Evolutionary conservation across 139 green algal species (phyloP).

Genomic region (Chlamydomonas sp.): DNA sequence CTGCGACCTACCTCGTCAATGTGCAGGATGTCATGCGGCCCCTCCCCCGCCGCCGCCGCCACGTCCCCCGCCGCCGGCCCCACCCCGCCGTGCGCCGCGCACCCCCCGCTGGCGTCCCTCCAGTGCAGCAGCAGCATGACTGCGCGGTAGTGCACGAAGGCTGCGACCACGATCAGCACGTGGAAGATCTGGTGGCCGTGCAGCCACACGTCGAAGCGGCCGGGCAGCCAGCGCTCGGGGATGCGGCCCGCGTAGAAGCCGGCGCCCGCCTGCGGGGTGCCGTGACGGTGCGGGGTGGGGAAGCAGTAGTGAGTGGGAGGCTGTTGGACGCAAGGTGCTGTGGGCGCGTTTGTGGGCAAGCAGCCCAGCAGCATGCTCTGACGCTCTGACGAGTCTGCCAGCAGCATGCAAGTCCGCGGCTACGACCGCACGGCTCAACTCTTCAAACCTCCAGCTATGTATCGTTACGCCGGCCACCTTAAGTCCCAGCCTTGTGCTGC

Average conservation of each 20-base stretch:
- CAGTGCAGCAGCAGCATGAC: conserved; percentile 74
- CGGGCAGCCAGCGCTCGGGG: conserved; percentile 91
- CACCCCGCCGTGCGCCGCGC: conserved; percentile 32
- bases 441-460: too few species aligned
- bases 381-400: too few species aligned
- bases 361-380: too few species aligned
- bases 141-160: conserved; percentile 59
- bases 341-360: too few species aligned
- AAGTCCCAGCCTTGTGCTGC: too few species aligned
- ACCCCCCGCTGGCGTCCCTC: conserved; percentile 79
- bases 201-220: conserved; percentile 90
- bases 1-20: not conserved
- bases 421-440: too few species aligned
- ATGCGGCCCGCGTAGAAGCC: conserved; percentile 85
- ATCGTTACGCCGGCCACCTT: too few species aligned
- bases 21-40: conserved; percentile 22
- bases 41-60: conserved; percentile 1
- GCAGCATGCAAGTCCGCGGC: too few species aligned
- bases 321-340: not conserved
- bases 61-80: not conserved
- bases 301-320: not conserved
- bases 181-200: conserved; percentile 98
- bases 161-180: conserved; percentile 56
- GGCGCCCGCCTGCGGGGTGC: conserved; percentile 73
- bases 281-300: not conserved